These are phyloP conservation scores for Sparassis latifolia DNA, from an alignment of 1,284 basidiomycete genomes.

Conservation along the genomic window DNA sequence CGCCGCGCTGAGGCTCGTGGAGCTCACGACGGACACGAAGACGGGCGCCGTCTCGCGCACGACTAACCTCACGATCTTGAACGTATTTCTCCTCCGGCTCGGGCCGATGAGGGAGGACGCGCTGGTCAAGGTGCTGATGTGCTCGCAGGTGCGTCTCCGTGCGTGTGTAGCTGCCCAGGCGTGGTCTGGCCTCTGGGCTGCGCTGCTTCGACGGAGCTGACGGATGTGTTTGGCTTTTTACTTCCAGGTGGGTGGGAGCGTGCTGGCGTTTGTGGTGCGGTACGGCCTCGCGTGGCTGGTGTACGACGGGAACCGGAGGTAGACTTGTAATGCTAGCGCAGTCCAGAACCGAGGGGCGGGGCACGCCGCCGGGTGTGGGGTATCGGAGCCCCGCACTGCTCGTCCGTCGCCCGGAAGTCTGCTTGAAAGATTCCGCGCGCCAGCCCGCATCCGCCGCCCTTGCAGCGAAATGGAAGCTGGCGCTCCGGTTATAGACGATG, in stretches of 20 bases:
- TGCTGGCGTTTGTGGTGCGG: conserved; percentile 74
- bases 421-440: too few relatives aligned
- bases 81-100: conserved; percentile 69
- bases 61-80: conserved; percentile 87
- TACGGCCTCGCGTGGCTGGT: conserved; percentile 84
- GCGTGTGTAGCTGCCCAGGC: background rate
- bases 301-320: conserved; percentile 86
- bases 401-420: too few relatives aligned
- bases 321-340: conserved; percentile 1
- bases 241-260: conserved; percentile 59
- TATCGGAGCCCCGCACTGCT: too few relatives aligned
- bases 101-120: conserved; percentile 80
- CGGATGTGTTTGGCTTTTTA: conserved; percentile 4
- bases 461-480: too few relatives aligned
- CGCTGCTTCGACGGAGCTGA: background rate
- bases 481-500: too few relatives aligned
- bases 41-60: conserved; percentile 56
- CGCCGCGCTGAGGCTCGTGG: conserved; percentile 57
- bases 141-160: conserved; percentile 48
- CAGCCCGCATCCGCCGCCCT: too few relatives aligned
- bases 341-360: too few relatives aligned
- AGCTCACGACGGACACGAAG: conserved; percentile 50
- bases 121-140: conserved; percentile 69
- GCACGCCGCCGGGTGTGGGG: too few relatives aligned
- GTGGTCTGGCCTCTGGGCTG: background rate